Conservation (phyloP, 116 monocot genomes). For the Dioscorea cayenensis region DNA sequence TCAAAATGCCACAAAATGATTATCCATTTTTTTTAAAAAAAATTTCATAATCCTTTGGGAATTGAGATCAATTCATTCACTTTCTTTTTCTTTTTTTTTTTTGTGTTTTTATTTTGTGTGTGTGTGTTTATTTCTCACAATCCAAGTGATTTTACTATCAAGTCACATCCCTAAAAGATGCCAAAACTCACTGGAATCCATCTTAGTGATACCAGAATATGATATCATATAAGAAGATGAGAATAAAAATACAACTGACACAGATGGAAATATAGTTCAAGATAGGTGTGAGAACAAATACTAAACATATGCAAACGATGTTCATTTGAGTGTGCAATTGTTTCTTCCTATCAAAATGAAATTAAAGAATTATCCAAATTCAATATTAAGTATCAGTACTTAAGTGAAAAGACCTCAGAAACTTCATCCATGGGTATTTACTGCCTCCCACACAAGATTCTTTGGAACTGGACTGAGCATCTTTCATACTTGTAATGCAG, state of each 20-base stretch:
- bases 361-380: neutral
- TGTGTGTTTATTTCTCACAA: too few relatives aligned
- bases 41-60: too few relatives aligned
- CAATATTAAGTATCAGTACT: neutral
- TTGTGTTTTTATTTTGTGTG: too few relatives aligned
- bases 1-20: too few relatives aligned
- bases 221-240: too few relatives aligned
- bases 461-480: constrained; percentile 8
- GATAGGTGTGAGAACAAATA: neutral
- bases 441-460: constrained; percentile 56
- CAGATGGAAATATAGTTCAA: neutral
- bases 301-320: neutral
- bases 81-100: too few relatives aligned
- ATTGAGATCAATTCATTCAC: too few relatives aligned
- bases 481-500: constrained; percentile 46
- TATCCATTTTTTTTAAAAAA: too few relatives aligned
- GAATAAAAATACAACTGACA: neutral
- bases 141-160: too few relatives aligned
- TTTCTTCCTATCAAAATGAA: constrained; percentile 1
- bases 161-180: too few relatives aligned
- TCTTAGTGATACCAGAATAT: neutral
- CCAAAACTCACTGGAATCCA: too few relatives aligned
- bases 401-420: neutral
- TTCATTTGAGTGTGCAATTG: neutral
- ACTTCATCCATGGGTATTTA: constrained; percentile 52